phyloP scores from a whole-genome alignment of 2,329 filamentous ascomycete genomes.

The Verticillium isaacii region DNA sequence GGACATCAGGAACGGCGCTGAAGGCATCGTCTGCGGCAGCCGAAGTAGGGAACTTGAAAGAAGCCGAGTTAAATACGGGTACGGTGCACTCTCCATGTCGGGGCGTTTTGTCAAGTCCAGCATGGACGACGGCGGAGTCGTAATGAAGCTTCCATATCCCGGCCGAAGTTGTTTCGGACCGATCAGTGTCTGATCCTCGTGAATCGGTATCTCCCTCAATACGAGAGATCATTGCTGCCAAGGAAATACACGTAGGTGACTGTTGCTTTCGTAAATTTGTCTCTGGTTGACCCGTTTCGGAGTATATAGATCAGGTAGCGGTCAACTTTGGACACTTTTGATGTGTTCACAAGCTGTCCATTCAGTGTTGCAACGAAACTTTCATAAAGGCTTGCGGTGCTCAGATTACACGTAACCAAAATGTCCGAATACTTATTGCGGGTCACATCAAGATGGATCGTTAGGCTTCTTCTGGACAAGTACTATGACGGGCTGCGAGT shows the following conservation, averaged over 20 bases:
- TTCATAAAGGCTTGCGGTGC: too few species aligned
- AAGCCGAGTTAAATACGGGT: slow-evolving; percentile 42
- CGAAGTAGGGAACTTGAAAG: slow-evolving; percentile 96
- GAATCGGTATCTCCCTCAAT: neutral
- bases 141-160: neutral
- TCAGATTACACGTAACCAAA: too few species aligned
- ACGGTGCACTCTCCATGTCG: neutral
- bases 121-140: neutral
- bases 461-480: neutral
- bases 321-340: too few species aligned
- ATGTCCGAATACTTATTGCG: too few species aligned
- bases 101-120: neutral
- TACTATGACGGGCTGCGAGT: neutral
- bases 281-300: too few species aligned
- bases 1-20: neutral
- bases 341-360: too few species aligned
- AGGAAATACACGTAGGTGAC: too few species aligned
- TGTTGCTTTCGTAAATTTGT: too few species aligned
- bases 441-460: too few species aligned
- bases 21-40: slow-evolving; percentile 59
- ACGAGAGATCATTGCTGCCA: neutral
- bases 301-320: too few species aligned
- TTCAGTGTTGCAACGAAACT: too few species aligned
- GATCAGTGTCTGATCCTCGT: neutral
- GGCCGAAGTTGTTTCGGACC: neutral